A percentile compares a stretch with the other conserved stretches of the same genome.
These are phyloP conservation scores for Medicago arabica DNA, from an alignment of 306 rosid species.

Conservation along the genomic window DNA sequence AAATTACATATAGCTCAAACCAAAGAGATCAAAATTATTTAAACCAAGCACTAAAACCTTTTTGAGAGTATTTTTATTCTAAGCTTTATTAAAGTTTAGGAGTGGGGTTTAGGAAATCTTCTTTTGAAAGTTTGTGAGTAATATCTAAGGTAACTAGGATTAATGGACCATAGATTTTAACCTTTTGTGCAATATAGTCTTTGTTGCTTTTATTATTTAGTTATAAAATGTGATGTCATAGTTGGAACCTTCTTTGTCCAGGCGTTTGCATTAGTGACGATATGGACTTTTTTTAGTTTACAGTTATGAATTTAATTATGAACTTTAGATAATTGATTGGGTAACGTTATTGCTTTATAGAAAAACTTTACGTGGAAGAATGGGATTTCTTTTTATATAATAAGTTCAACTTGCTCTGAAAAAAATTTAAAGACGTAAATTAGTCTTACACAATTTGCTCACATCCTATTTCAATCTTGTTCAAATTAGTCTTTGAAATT, in stretches of 20 bases:
- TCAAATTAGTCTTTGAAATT: no score
- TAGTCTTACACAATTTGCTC: no score
- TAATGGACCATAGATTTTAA: not conserved
- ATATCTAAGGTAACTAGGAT: not conserved
- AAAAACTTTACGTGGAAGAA: not conserved
- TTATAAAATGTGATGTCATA: constrained; percentile 23
- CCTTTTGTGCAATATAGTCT: not conserved
- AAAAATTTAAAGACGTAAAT: no score
- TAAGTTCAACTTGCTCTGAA: not conserved
- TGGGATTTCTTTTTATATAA: constrained; percentile 1
- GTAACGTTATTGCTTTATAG: not conserved
- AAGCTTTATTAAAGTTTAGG: not conserved
- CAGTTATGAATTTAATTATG: constrained; percentile 10
- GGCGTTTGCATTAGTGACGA: not conserved
- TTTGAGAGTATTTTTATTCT: no score
- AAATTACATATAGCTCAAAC: no score
- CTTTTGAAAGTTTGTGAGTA: not conserved
- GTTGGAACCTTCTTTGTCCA: constrained; percentile 17
- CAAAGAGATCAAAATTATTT: no score
- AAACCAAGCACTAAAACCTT: no score
- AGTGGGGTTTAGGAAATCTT: constrained; percentile 1
- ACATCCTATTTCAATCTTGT: no score
- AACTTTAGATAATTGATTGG: constrained; percentile 26
- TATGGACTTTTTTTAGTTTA: not conserved
- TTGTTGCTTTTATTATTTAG: not conserved